Evolutionary conservation across 768 basidiomycete genomes (phyloP), one percentile per base, ranked within the genome.

Genomic region (Chiua virens): DNA sequence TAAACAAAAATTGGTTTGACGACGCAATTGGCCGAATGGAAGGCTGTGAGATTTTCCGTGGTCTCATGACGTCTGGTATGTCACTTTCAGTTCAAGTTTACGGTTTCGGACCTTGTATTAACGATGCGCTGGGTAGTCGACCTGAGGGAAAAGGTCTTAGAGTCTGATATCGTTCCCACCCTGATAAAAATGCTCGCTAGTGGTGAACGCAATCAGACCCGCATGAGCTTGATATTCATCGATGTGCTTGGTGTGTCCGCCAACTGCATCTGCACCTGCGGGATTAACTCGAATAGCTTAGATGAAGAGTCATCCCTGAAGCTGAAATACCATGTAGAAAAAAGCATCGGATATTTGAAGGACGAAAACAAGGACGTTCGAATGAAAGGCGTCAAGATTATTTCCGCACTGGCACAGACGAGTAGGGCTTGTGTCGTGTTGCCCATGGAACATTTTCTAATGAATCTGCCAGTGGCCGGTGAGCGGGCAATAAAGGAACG

Each of bases 1-100:
- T 56, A 18, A 28, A 53, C 20, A 56, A 55, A 18, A 27, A 43
- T 38, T 55, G 54, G 46, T 53, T 55, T 42, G 50, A 55, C 7
- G 54, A 53, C 18, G 51, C 55, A 18, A 10, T 56, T 0, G 55
- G 55, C 14, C 44, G n/a, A 11, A 36, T 56, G 3, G 55, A 53
- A 42, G 55, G 55, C 3, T 22, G 4, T 10, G 4, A 38, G 8
- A 45, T 56, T 17, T 51, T 54, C 13, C 1, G n/a, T 9, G 20
- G 22, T 3, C 50, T 55, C 13, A 35, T 51, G 45, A 17, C 5
- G 4, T 43, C 18, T 11, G 45, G 54, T 55, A 39, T 30, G 30
- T 30, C n/a, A n/a, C 1, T 23, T 22, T 8, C 9, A 15, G 17
- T 34, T 17, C 34, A 34, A 34, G 5, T 34, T 10, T 27, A 17